Base-by-base conservation (phyloP, 768 basidiomycete species). In the Pseudohyphozyma bogoriensis region DNA sequence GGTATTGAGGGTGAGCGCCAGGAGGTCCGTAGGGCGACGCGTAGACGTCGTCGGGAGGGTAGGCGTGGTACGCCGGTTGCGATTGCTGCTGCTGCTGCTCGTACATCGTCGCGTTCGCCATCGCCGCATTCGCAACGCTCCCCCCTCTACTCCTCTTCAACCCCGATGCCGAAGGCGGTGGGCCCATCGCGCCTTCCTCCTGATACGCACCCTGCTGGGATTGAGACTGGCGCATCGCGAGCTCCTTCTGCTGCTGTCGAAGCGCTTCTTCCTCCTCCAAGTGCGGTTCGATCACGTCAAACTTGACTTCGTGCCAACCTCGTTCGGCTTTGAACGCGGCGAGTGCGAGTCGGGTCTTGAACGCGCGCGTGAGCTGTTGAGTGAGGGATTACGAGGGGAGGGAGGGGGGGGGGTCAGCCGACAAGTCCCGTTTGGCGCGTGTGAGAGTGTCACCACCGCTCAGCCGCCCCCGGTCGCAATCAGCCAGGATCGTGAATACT, bases 241-340 rank as follows among this genome's bases (percentile, higher is more conserved):
- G 52, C 18, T 37, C 26, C 35, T 37, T 33, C 35, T 37, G 39
- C 35, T 39, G 51, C 49, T 59, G 49, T 16, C 40, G 51, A 18
- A 42, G 40, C 46, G 49, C 16, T 35, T 56, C 62, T n/a, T 67
- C 62, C 5, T 55, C 55, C 28, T 59, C 51, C 33, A 63, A 20
- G 37, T 66, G 64, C 6, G 64, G 67, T 50, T 70, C 69, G 42
- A 70, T 63, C 6, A 31, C 39, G 49, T 68, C 63, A 29, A 70
- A 50, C 7, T 10, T 45, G n/a, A 59, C 63, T 54, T 64, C 60
- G 18, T 63, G 55, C 65, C 58, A 65, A 1, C 69, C 67, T 20
- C 65, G 57, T 33, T 60, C 37, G 4, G 60, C 49, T 60, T 70
- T 70, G 69, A 60, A 68, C 1, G 63, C 52, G 2, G 68, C 66